phyloP scores from a whole-genome alignment of 441 rosid species.

The Raphanus hybrid region DNA sequence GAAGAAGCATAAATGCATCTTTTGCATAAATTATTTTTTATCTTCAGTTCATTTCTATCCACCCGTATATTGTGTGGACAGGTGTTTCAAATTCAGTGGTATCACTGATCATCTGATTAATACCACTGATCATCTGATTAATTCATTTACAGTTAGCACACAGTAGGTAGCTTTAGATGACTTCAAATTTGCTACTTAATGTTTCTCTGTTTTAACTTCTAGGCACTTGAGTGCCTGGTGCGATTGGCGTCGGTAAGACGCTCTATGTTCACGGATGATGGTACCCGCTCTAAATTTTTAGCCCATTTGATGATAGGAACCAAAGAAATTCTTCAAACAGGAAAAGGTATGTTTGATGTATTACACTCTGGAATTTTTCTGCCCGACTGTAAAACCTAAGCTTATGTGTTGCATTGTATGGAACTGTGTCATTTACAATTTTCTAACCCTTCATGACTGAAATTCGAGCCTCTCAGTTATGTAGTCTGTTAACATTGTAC shows the following conservation, averaged over 20 bases:
- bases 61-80: constrained; percentile 5
- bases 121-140: neutral
- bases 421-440: constrained; percentile 22
- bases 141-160: constrained; percentile 24
- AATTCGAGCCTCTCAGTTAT: neutral
- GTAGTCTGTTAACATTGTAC: constrained; percentile 2
- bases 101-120: neutral
- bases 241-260: constrained; percentile 96
- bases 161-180: constrained; percentile 13
- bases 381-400: constrained; percentile 5
- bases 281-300: constrained; percentile 84
- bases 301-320: constrained; percentile 98
- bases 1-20: constrained; percentile 22
- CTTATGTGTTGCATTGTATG: neutral
- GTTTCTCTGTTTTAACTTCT: constrained; percentile 31
- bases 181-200: constrained; percentile 3
- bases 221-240: constrained; percentile 99
- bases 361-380: neutral
- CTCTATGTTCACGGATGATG: constrained; percentile 87
- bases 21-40: neutral
- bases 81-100: constrained; percentile 17
- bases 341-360: constrained; percentile 61
- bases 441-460: neutral
- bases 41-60: constrained; percentile 2
- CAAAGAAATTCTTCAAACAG: constrained; percentile 92